A percentile compares a stretch with the other conserved stretches of the same genome.
Evolutionary conservation across 768 basidiomycete genomes (phyloP).

Genomic region (Cystofilobasidium capitatum): DNA sequence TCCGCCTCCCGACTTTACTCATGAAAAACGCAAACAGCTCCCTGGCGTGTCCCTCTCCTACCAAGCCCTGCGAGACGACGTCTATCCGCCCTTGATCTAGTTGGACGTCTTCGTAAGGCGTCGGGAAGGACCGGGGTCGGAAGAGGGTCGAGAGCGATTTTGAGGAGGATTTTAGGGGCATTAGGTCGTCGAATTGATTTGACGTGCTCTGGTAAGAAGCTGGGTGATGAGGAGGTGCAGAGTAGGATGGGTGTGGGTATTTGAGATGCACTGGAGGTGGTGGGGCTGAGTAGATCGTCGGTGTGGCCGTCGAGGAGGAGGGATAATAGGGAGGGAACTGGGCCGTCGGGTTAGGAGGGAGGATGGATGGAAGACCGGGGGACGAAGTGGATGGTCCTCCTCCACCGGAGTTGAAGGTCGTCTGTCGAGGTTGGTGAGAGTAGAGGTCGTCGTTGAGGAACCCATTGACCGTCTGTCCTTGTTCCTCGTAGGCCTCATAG

Average conservation of each 20-base stretch:
- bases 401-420: too few relatives aligned
- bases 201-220: background rate
- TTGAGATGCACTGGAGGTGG: background rate
- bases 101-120: background rate
- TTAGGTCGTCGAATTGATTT: background rate
- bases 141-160: constrained; percentile 1
- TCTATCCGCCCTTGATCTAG: background rate
- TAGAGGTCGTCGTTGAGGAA: constrained; percentile 4
- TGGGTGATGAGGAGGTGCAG: background rate
- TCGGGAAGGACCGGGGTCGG: background rate
- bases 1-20: background rate
- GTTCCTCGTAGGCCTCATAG: background rate
- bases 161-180: background rate
- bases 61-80: background rate
- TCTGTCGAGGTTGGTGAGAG: background rate
- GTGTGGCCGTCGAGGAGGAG: background rate
- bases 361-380: background rate
- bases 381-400: too few relatives aligned
- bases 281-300: background rate
- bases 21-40: background rate
- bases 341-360: background rate
- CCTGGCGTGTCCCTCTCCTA: background rate
- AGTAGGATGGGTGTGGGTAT: background rate
- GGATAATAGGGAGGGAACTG: background rate
- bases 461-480: background rate